These are phyloP conservation scores for Trichosporon sp. DNA, from an alignment of 1,284 basidiomycete species.

Conservation along the genomic window DNA sequence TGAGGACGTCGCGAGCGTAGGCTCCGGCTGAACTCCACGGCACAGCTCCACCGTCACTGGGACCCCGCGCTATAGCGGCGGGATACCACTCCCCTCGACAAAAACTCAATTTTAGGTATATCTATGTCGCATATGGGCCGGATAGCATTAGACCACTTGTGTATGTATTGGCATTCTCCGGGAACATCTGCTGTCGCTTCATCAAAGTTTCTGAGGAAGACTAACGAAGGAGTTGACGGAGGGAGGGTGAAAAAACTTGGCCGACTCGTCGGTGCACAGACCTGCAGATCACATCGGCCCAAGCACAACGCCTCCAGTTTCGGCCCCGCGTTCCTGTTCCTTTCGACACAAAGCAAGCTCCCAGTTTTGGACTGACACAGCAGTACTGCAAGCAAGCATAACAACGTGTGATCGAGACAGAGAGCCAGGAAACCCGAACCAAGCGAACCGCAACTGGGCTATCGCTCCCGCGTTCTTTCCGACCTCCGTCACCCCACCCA, in stretches of 20 bases:
- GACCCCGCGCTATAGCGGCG: not conserved
- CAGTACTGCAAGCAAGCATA: too few relatives aligned
- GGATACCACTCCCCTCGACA: not conserved
- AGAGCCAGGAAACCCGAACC: too few relatives aligned
- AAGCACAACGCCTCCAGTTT: not conserved
- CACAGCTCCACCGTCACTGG: not conserved
- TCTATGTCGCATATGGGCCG: conserved; percentile 20
- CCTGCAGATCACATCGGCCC: not conserved
- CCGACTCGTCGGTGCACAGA: not conserved
- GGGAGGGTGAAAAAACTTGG: not conserved
- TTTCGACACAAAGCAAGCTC: not conserved
- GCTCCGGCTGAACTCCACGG: not conserved
- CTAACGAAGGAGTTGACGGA: not conserved
- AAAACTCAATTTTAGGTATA: conserved; percentile 18
- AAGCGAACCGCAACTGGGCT: too few relatives aligned
- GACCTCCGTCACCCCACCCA: too few relatives aligned
- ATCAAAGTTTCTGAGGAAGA: not conserved
- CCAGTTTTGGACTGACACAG: too few relatives aligned
- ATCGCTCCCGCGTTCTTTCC: too few relatives aligned
- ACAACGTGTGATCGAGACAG: too few relatives aligned
- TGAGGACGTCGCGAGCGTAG: not conserved
- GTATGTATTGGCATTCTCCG: conserved; percentile 20
- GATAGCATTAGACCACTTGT: conserved; percentile 20
- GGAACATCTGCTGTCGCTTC: not conserved
- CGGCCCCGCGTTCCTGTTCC: too few relatives aligned